Conservation (phyloP, 371 early-diverging fungal genomes). For the Choanephora cucurbitarum region DNA sequence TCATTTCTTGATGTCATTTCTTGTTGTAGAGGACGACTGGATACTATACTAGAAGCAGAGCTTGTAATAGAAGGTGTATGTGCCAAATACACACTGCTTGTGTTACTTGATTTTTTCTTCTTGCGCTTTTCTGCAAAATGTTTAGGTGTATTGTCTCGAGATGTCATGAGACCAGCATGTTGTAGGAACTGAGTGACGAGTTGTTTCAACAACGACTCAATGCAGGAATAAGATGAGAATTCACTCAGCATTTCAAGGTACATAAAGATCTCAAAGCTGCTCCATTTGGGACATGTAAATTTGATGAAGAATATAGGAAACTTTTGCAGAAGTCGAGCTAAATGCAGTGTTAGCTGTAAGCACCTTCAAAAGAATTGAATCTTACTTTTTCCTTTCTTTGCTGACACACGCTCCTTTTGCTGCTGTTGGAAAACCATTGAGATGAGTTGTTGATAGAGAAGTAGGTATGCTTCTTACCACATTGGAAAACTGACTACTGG, state of each 20-base stretch:
- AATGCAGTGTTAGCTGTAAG: neutral
- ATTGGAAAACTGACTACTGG: constrained; percentile 22
- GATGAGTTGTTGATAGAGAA: neutral
- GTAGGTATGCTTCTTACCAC: neutral
- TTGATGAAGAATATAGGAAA: constrained; percentile 59
- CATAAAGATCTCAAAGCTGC: constrained; percentile 43
- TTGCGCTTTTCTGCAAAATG: too few relatives aligned
- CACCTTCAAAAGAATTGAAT: neutral
- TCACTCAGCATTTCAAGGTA: constrained; percentile 24
- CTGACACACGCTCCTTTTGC: neutral
- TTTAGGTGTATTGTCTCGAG: too few relatives aligned
- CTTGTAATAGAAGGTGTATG: neutral
- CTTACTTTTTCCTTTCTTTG: neutral
- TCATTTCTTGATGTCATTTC: too few relatives aligned
- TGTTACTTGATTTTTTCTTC: neutral
- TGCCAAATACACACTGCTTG: neutral
- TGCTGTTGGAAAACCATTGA: neutral
- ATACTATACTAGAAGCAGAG: neutral
- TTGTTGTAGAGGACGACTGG: too few relatives aligned
- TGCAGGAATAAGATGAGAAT: constrained; percentile 1
- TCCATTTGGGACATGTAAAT: constrained; percentile 38
- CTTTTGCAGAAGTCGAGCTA: constrained; percentile 29
- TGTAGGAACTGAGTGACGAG: constrained; percentile 4
- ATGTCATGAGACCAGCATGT: neutral
- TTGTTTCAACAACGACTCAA: constrained; percentile 2